These are phyloP conservation scores for Mycena crocata DNA, from an alignment of 768 basidiomycete species.

Conservation along the genomic window DNA sequence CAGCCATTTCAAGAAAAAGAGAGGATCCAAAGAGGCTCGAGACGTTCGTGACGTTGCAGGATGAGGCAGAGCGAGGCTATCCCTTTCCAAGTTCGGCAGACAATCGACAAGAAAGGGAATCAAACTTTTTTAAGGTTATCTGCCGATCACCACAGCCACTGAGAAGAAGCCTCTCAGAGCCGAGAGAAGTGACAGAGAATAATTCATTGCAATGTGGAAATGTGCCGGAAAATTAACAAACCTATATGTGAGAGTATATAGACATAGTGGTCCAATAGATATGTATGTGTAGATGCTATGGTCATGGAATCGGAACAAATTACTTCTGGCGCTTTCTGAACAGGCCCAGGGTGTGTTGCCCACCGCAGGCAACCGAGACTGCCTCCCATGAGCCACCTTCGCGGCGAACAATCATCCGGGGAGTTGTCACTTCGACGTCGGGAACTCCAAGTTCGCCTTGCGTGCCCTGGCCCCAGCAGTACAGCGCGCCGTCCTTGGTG, in stretches of 20 bases:
- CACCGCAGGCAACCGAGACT: slow-evolving; percentile 75
- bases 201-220: slow-evolving; percentile 29
- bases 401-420: slow-evolving; percentile 74
- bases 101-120: slow-evolving; percentile 19
- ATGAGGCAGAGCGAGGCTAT: background rate
- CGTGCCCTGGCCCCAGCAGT: slow-evolving; percentile 83
- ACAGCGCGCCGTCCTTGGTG: slow-evolving; percentile 74
- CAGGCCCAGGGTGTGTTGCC: slow-evolving; percentile 81
- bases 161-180: too few relatives aligned
- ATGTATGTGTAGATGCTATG: slow-evolving; percentile 29
- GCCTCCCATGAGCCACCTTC: slow-evolving; percentile 80
- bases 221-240: slow-evolving; percentile 27
- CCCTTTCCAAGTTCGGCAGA: slow-evolving; percentile 25
- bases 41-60: background rate
- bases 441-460: slow-evolving; percentile 81
- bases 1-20: slow-evolving; percentile 5
- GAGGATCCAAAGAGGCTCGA: background rate
- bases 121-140: slow-evolving; percentile 5
- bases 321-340: slow-evolving; percentile 68
- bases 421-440: slow-evolving; percentile 71
- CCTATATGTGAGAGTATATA: slow-evolving; percentile 13
- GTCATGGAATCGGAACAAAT: slow-evolving; percentile 26
- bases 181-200: background rate
- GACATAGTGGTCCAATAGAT: slow-evolving; percentile 16
- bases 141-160: slow-evolving; percentile 4